Conservation (phyloP, 768 basidiomycete genomes). For the Lepiota brunneoincarnata region DNA sequence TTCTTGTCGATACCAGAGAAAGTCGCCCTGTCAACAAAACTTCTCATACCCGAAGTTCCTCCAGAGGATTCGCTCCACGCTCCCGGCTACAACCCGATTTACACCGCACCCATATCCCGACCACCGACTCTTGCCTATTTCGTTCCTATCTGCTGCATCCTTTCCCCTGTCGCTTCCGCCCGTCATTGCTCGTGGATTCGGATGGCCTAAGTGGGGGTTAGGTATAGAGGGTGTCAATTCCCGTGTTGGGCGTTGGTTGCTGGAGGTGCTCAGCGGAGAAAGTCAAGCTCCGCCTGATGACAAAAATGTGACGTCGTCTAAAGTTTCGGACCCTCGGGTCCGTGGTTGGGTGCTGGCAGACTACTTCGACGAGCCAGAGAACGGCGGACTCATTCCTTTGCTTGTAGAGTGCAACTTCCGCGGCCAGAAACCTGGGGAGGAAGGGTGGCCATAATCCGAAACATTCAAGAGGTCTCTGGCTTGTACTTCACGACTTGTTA, state of each 20-base stretch:
- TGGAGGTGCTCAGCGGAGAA: slow-evolving; percentile 42
- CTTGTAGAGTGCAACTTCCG: slow-evolving; percentile 79
- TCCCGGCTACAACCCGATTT: slow-evolving; percentile 20
- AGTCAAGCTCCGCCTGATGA: background rate
- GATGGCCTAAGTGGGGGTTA: slow-evolving; percentile 72
- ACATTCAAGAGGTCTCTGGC: background rate
- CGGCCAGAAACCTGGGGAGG: slow-evolving; percentile 41
- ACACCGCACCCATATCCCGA: background rate
- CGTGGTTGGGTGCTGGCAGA: slow-evolving; percentile 80
- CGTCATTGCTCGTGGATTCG: slow-evolving; percentile 76
- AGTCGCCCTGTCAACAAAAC: slow-evolving; percentile 48
- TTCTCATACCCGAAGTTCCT: slow-evolving; percentile 40
- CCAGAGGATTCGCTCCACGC: slow-evolving; percentile 19
- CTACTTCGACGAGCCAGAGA: slow-evolving; percentile 61
- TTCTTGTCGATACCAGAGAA: slow-evolving; percentile 88
- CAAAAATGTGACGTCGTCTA: background rate
- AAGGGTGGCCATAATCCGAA: slow-evolving; percentile 32
- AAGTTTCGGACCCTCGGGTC: slow-evolving; percentile 39
- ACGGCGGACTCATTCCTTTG: slow-evolving; percentile 52
- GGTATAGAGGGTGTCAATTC: slow-evolving; percentile 88
- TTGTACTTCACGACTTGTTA: no score
- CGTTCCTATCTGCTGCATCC: slow-evolving; percentile 78
- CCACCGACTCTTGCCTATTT: slow-evolving; percentile 60
- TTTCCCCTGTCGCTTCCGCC: slow-evolving; percentile 82
- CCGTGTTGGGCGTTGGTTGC: slow-evolving; percentile 68